Evolutionary conservation across 2,329 filamentous ascomycete genomes (phyloP), one percentile per base, ranked within the genome.

Genomic region (Myriosclerotinia scirpicola): DNA sequence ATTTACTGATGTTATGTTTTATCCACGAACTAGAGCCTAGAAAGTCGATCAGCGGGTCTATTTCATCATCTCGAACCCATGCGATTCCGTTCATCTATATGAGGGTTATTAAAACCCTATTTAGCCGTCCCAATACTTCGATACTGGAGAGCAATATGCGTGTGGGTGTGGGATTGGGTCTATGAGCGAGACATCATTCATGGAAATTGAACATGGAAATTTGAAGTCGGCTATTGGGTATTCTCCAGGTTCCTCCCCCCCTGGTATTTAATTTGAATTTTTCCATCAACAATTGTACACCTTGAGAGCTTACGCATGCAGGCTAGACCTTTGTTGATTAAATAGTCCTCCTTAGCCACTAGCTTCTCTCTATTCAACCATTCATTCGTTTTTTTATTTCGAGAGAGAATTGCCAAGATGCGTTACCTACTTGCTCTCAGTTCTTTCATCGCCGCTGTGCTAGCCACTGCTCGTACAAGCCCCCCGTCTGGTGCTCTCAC

Each of bases 401-500:
- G 14, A 40, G 9, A 40, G 34, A n/a, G 8, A 38, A 46, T 54
- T 46, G 48, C 17, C 66, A 71, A 58, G n/a, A 75, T 75, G 75
- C 71, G 68, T 68, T 70, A 68, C 61, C 66, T 73, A 36, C 54
- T 76, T 67, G 60, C 72, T 58, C 48, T 75, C 12, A 64, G 68
- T 63, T 67, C 72, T 44, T 69, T 76, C 36, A 65, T 73, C 6
- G 58, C 70, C 36, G 69, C 71, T 36, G 75, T 72, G 36, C 59
- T 74, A 30, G 75, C 74, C 53, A 63, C 73, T 8, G 63, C 64
- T 34, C 77, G 81, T 54, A 82, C 80, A 9, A 76, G 78, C 34
- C 75, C 82, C 20, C 83, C 83, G 2, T 70, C 77, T 15, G 82
- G 82, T 55, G 80, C 81, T 55, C 77, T 84, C 20, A 78, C 80